Evolutionary conservation across 2,329 filamentous ascomycete genomes (phyloP).

Genomic region (Colletotrichum agaves): DNA sequence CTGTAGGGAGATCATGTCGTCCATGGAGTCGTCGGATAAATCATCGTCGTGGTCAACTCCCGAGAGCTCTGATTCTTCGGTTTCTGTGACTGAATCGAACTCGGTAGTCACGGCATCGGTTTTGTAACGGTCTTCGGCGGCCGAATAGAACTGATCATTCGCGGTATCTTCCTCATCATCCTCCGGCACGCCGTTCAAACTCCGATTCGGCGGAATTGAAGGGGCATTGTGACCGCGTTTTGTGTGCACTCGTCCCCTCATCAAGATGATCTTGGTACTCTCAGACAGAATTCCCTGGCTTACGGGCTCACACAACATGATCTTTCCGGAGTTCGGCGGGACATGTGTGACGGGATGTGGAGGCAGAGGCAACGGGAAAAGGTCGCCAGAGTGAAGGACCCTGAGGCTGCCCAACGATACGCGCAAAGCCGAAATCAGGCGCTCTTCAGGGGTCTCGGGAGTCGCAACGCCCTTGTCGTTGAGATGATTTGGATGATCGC

Average conservation of each 20-base stretch:
- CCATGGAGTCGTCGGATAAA: conserved; percentile 89
- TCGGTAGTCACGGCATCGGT: conserved; percentile 69
- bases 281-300: conserved; percentile 84
- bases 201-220: conserved; percentile 58
- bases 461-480: conserved; percentile 48
- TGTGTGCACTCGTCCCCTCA: conserved; percentile 68
- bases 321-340: conserved; percentile 84
- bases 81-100: conserved; percentile 69
- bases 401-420: conserved; percentile 77
- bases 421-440: conserved; percentile 73
- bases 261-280: conserved; percentile 85
- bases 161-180: conserved; percentile 86
- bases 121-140: conserved; percentile 80
- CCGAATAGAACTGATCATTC: conserved; percentile 93
- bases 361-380: conserved; percentile 80
- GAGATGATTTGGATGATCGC: conserved; percentile 61
- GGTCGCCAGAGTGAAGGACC: conserved; percentile 85
- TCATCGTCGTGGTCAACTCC: conserved; percentile 75
- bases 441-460: conserved; percentile 8
- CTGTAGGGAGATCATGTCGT: conserved; percentile 91
- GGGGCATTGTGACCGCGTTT: conserved; percentile 62
- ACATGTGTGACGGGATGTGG: conserved; percentile 89
- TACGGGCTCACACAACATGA: conserved; percentile 94
- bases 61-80: conserved; percentile 69
- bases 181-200: conserved; percentile 68